Conservation (phyloP, 1,284 basidiomycete genomes). For the Leccinum insolens region DNA sequence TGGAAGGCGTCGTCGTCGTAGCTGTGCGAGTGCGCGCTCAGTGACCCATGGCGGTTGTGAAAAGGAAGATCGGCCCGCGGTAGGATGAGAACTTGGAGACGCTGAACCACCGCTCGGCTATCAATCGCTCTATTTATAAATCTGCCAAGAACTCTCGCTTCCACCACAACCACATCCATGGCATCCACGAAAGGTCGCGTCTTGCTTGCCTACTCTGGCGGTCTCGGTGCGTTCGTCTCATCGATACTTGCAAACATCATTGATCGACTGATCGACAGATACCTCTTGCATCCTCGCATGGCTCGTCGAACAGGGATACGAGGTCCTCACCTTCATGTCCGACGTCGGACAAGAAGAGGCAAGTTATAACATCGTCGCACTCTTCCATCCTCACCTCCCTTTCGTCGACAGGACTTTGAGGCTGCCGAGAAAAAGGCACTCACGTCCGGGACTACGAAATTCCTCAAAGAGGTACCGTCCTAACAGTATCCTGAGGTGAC, state of each 20-base stretch:
- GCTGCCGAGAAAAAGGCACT: slow-evolving; percentile 93
- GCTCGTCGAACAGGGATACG: slow-evolving; percentile 98
- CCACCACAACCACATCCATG: slow-evolving; percentile 11
- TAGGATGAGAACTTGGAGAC: too few relatives aligned
- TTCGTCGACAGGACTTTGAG: slow-evolving; percentile 77
- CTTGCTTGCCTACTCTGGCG: slow-evolving; percentile 96
- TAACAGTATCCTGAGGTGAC: neutral
- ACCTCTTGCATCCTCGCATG: slow-evolving; percentile 97
- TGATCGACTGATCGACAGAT: slow-evolving; percentile 39
- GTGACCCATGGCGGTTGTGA: slow-evolving; percentile 49
- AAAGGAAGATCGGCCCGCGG: too few relatives aligned
- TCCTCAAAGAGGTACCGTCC: slow-evolving; percentile 78
- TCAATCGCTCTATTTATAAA: too few relatives aligned
- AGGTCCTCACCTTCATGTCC: slow-evolving; percentile 98
- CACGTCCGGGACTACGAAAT: slow-evolving; percentile 92
- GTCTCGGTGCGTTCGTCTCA: slow-evolving; percentile 73
- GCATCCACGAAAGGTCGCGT: slow-evolving; percentile 66
- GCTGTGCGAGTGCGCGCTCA: slow-evolving; percentile 30
- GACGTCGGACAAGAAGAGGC: slow-evolving; percentile 99
- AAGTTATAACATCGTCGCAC: slow-evolving; percentile 11
- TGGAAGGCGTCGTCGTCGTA: slow-evolving; percentile 35
- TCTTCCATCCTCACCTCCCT: neutral
- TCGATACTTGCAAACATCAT: neutral
- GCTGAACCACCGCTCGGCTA: too few relatives aligned
- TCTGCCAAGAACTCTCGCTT: neutral